Evolutionary conservation across 164 flowering plant species (phyloP), one percentile per base, ranked within the genome.

Genomic region (Cinnamomum micranthum): DNA sequence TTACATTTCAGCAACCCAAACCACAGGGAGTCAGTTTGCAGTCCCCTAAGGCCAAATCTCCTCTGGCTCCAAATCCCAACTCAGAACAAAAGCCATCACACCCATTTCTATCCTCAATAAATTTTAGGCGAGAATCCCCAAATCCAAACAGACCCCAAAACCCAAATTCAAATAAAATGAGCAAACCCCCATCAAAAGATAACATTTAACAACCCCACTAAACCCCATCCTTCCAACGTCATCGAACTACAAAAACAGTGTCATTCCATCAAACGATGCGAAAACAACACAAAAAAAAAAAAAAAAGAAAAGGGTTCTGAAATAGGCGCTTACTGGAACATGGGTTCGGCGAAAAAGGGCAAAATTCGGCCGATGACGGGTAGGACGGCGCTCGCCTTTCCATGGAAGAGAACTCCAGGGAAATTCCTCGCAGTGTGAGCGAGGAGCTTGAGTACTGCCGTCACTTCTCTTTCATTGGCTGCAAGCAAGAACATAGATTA

Each of bases 391-490:
- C 75, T 76, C 25, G 95, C 86, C 73, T 84, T 91, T 22, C 99
- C 99, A 75, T 90, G 87, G 80, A 82, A 88, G 77, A 91, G 94
- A 9, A 96, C 95, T 2, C 97, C 97, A 9, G 98, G 97, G 74
- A 92, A 89, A 64, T 86, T 91, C 86, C 80, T 90, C 6, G 95
- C 91, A 1, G 88, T 87, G 78, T 89, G 90, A 27, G 96, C 82
- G 25, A 96, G 73, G 22, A 96, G 89, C 88, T 91, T 96, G 73
- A 94, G 77, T 1, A 96, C 89, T 50, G 97, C 99, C 20, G 82
- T 80, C 6, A 91, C 95, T 80, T 95, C 99, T 74, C 97, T 89
- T 81, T 92, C 98, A 31, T 88, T 95, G 6, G 88, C 98, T 95
- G 81, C 80, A 84, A 74, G 47, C 80, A 83, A 74, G 47, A 64